These are phyloP conservation scores for Epichloe typhina DNA, from an alignment of 2,329 filamentous ascomycete species.

Conservation along the genomic window DNA sequence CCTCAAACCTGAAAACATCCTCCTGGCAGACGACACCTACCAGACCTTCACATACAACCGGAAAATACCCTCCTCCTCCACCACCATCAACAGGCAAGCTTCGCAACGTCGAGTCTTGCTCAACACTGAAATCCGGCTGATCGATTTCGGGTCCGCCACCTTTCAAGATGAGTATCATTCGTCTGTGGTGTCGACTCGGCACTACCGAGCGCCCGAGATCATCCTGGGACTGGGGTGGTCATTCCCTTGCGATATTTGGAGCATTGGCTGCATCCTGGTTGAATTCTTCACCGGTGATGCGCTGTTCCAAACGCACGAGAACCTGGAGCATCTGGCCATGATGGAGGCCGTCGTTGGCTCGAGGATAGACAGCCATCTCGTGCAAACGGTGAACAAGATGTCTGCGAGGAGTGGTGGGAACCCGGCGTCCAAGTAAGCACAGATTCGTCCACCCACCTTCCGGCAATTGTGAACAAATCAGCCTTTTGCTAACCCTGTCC, in stretches of 20 bases:
- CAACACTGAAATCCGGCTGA: conserved; percentile 56
- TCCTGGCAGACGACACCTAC: conserved; percentile 51
- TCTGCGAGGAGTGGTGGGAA: conserved; percentile 43
- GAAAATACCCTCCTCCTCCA: conserved; percentile 54
- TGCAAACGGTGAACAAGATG: conserved; percentile 36
- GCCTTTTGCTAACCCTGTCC: not conserved
- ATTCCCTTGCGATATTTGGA: conserved; percentile 61
- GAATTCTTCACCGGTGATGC: conserved; percentile 62
- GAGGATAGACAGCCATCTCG: conserved; percentile 44
- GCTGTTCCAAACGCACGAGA: conserved; percentile 60
- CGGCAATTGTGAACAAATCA: too few species aligned
- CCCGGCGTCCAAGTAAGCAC: conserved; percentile 48
- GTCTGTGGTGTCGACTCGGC: conserved; percentile 55
- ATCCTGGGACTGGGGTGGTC: conserved; percentile 60
- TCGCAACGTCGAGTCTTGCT: conserved; percentile 51
- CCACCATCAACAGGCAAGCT: conserved; percentile 45
- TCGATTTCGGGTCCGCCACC: conserved; percentile 59
- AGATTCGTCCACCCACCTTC: not conserved
- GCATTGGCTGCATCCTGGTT: conserved; percentile 59
- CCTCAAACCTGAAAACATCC: conserved; percentile 57
- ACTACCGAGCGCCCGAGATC: conserved; percentile 58
- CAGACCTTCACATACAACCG: conserved; percentile 61
- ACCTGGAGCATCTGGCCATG: conserved; percentile 62
- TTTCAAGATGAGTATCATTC: conserved; percentile 64
- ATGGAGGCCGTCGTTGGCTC: conserved; percentile 55